These are phyloP conservation scores for Panaeolus cyanescens DNA, from an alignment of 768 basidiomycete genomes.

Conservation along the genomic window DNA sequence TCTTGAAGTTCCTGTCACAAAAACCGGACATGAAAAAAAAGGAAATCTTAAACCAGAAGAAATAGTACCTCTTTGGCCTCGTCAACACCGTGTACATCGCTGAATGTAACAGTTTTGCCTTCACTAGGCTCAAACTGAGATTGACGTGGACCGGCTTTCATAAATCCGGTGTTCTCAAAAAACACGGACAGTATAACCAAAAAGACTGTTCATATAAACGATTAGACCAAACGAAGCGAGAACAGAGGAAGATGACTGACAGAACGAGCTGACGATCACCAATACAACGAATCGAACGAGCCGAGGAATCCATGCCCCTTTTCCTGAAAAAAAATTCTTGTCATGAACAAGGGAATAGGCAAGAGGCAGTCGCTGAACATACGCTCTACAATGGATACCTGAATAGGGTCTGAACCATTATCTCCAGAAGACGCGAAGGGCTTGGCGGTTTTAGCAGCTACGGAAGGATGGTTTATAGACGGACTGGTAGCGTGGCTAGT, in stretches of 20 bases:
- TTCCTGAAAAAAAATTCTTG: slow-evolving; percentile 44
- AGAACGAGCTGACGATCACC: slow-evolving; percentile 60
- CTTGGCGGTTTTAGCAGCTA: background rate
- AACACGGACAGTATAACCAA: slow-evolving; percentile 86
- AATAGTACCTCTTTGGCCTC: slow-evolving; percentile 83
- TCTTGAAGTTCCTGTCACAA: slow-evolving; percentile 80
- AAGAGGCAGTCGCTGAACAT: slow-evolving; percentile 27
- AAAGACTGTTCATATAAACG: slow-evolving; percentile 54
- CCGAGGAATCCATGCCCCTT: slow-evolving; percentile 65
- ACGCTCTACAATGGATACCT: slow-evolving; percentile 85
- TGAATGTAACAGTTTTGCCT: slow-evolving; percentile 85
- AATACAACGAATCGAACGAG: slow-evolving; percentile 63
- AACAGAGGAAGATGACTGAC: slow-evolving; percentile 42
- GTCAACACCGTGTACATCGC: slow-evolving; percentile 96
- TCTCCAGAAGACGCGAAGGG: slow-evolving; percentile 24
- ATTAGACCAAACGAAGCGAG: background rate
- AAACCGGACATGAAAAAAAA: background rate
- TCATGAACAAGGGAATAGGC: background rate
- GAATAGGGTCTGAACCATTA: slow-evolving; percentile 62
- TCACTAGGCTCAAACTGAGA: slow-evolving; percentile 82
- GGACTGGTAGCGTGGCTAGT: background rate
- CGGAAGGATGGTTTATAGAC: background rate
- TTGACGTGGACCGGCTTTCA: slow-evolving; percentile 84
- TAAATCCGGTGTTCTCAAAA: slow-evolving; percentile 90
- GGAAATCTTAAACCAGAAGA: background rate